Conservation (phyloP, 345 rosid species). For the Populus pruinosa region DNA sequence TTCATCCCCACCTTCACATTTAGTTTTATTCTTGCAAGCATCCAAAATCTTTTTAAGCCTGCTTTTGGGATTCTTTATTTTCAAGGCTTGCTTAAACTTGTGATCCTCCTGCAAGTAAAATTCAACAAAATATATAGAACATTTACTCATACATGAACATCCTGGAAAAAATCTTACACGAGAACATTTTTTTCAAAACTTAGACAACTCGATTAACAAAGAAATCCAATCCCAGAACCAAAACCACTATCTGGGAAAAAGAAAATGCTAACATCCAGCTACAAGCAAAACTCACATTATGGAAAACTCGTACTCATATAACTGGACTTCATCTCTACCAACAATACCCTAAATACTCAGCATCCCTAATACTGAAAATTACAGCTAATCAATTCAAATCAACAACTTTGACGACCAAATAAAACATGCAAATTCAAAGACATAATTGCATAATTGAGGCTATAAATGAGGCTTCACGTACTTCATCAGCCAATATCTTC, state of each 20-base stretch:
- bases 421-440: background rate
- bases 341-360: too few relatives aligned
- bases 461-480: slow-evolving; percentile 15
- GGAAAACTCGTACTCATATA: too few relatives aligned
- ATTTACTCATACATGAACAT: background rate
- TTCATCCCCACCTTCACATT: slow-evolving; percentile 88
- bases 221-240: too few relatives aligned
- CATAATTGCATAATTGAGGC: background rate
- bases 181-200: too few relatives aligned
- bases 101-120: slow-evolving; percentile 71
- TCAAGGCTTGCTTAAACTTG: slow-evolving; percentile 91
- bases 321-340: too few relatives aligned
- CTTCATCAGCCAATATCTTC: slow-evolving; percentile 89
- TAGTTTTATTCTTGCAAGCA: slow-evolving; percentile 81
- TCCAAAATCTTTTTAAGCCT: slow-evolving; percentile 85
- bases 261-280: too few relatives aligned
- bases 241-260: too few relatives aligned
- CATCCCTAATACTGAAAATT: too few relatives aligned
- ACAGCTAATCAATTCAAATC: too few relatives aligned
- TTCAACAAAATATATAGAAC: slow-evolving; percentile 11
- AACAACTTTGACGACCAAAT: background rate
- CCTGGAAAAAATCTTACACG: background rate
- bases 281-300: too few relatives aligned
- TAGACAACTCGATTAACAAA: too few relatives aligned
- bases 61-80: slow-evolving; percentile 85